Percentiles rank a stretch among this genome's conserved stretches.
Conservation (phyloP, 257 asterid genomes). For the Leptodermis oblonga region DNA sequence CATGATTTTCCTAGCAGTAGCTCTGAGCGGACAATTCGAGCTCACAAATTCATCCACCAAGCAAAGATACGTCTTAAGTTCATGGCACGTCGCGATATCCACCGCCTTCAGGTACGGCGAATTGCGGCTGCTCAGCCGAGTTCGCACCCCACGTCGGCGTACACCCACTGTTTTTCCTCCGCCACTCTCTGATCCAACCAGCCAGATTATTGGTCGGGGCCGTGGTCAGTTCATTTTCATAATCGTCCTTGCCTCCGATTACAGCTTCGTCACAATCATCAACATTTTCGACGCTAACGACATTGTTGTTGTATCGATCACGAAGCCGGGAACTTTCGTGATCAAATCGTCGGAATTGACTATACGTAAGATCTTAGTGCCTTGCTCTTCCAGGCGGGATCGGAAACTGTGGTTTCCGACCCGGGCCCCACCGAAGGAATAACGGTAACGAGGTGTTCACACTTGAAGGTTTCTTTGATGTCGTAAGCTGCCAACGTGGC, state of each 20-base stretch:
- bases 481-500: constrained; percentile 88
- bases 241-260: not conserved
- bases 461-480: constrained; percentile 44
- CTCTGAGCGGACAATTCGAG: constrained; percentile 74
- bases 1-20: constrained; percentile 58
- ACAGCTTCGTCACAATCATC: not conserved
- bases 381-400: constrained; percentile 53
- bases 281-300: not conserved
- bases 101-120: constrained; percentile 42
- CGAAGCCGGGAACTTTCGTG: constrained; percentile 85
- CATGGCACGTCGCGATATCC: constrained; percentile 70
- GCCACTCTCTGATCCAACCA: constrained; percentile 53
- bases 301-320: constrained; percentile 37
- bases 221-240: not conserved
- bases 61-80: constrained; percentile 78
- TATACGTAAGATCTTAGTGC: constrained; percentile 69
- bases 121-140: constrained; percentile 84
- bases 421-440: constrained; percentile 91
- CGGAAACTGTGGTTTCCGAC: constrained; percentile 84
- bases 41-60: constrained; percentile 68
- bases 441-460: constrained; percentile 62
- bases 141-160: constrained; percentile 95
- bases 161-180: constrained; percentile 71
- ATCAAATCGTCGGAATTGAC: constrained; percentile 81
- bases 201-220: constrained; percentile 11